Percentiles rank a stretch among this genome's conserved stretches.
phyloP scores from a whole-genome alignment of 495 filamentous ascomycete species.

The Staphylotrichum longicolle region DNA sequence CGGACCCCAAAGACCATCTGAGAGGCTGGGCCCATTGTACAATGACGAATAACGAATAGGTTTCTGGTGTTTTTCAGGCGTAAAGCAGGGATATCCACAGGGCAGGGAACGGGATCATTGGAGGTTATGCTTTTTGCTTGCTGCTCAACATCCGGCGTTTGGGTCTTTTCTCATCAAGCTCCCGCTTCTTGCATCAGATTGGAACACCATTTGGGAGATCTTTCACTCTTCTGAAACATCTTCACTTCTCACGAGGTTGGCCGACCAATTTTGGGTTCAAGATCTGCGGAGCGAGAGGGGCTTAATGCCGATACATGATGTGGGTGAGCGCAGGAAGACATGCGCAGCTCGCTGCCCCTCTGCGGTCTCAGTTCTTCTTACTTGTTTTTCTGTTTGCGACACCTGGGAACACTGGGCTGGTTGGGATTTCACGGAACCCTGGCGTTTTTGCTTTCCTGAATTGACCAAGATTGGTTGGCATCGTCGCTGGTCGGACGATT shows the following conservation, averaged over 20 bases:
- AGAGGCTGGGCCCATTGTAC: slow-evolving; percentile 28
- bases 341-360: slow-evolving; percentile 24
- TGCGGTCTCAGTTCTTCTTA: slow-evolving; percentile 23
- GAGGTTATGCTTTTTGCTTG: slow-evolving; percentile 10
- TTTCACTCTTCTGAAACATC: slow-evolving; percentile 30
- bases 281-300: slow-evolving; percentile 38
- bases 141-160: slow-evolving; percentile 34
- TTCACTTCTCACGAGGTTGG: slow-evolving; percentile 53
- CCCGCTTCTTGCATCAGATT: slow-evolving; percentile 46
- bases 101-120: slow-evolving; percentile 20
- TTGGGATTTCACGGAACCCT: slow-evolving; percentile 30
- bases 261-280: slow-evolving; percentile 45
- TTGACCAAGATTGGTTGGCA: slow-evolving; percentile 17
- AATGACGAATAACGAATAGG: slow-evolving; percentile 19
- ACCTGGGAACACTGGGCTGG: slow-evolving; percentile 26
- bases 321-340: slow-evolving; percentile 25
- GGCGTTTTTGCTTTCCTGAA: slow-evolving; percentile 23
- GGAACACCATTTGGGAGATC: slow-evolving; percentile 50
- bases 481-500: slow-evolving; percentile 31
- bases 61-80: slow-evolving; percentile 27
- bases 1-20: slow-evolving; percentile 52
- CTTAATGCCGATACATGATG: slow-evolving; percentile 40
- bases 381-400: slow-evolving; percentile 26
- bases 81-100: slow-evolving; percentile 16
- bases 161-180: slow-evolving; percentile 38